A percentile compares a stretch with the other conserved stretches of the same genome.
phyloP scores from a whole-genome alignment of 192 early-diverging fungal genomes.

The Coemansia aciculifera region DNA sequence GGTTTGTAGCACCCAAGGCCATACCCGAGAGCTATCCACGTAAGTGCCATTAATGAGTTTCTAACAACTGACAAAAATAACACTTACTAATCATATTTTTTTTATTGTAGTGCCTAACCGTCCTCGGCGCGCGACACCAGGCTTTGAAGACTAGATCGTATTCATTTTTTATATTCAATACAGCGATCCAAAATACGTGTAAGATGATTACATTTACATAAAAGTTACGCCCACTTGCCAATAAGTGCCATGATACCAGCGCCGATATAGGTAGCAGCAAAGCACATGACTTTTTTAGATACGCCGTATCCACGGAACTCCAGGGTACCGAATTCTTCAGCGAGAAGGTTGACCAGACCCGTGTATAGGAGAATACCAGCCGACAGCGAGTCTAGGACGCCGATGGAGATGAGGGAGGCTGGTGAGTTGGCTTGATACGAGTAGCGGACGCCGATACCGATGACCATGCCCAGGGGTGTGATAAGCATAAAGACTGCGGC shows the following conservation, averaged over 20 bases:
- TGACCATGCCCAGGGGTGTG: conserved; percentile 77
- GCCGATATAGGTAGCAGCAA: conserved; percentile 66
- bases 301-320: conserved; percentile 57
- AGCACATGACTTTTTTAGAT: conserved; percentile 54
- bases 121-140: conserved; percentile 33
- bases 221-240: conserved; percentile 67
- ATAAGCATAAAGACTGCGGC: conserved; percentile 64
- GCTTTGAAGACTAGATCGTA: conserved; percentile 38
- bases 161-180: neutral
- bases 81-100: neutral
- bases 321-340: conserved; percentile 64
- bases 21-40: conserved; percentile 45
- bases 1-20: conserved; percentile 30
- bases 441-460: conserved; percentile 73
- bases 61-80: neutral
- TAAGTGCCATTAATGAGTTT: conserved; percentile 11
- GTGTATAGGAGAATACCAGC: conserved; percentile 83
- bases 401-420: conserved; percentile 62
- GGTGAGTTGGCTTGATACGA: conserved; percentile 65
- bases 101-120: conserved; percentile 42
- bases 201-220: conserved; percentile 11
- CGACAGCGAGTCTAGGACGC: conserved; percentile 73
- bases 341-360: conserved; percentile 71
- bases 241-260: conserved; percentile 75
- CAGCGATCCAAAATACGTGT: neutral